Evolutionary conservation across 140 eudicot genomes (phyloP), one percentile per base, ranked within the genome.

Genomic region (Anethum foeniculum): DNA sequence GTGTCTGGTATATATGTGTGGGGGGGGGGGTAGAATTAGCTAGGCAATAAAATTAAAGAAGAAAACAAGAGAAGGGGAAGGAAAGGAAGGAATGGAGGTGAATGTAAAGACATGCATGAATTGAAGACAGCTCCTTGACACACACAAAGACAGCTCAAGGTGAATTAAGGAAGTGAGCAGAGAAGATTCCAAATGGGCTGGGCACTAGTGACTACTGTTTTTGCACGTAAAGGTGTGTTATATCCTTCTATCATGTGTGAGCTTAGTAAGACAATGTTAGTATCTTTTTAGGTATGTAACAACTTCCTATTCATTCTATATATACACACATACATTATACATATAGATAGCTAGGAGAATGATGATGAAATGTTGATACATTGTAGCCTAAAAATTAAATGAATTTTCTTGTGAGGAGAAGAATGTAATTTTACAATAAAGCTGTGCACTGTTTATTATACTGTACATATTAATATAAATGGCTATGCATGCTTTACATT

Each of bases 181-280:
- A 81, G 84, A 84, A 84, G 87, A 84, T 84, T 81, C 87, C 84
- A 84, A 84, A 77, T 52, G 80, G 39, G 43, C 38, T 74, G 49
- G 80, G 81, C 49, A 80, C 71, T 65, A 76, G 78, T 68, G 78
- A 80, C 65, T 71, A 36, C 47, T 84, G 79, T 80, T 75, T 52
- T 84, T 69, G 84, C 87, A 84, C 87, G 84, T 71, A 84, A 84
- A 75, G 84, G 82, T 56, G 80, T 52, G 71, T 80, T 77, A 68
- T 54, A 76, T 69, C 23, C 58, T 36, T 75, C 78, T 60, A 75
- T 34, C 81, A 67, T 76, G 41, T 78, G 68, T 44, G 62, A 69
- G 80, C 76, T 8, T 23, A 69, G 75, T 48, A 28, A 64, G 79
- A 83, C 76, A 83, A 77, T 60, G 38, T 58, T 79, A 8, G 23